These are phyloP conservation scores for Fragaria iinumae DNA, from an alignment of 306 rosid species.

Conservation along the genomic window DNA sequence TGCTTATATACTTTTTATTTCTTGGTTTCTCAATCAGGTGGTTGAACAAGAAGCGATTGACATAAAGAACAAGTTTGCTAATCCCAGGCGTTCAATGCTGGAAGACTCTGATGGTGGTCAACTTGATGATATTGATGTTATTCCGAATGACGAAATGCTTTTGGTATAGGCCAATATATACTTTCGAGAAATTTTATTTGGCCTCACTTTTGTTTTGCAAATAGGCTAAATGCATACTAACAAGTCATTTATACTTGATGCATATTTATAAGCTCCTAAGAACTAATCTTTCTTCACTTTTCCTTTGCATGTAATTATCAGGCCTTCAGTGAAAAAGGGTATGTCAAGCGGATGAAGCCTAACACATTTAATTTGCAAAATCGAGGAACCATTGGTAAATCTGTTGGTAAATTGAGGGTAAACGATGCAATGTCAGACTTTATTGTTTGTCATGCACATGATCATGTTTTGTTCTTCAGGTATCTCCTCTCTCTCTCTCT, in stretches of 20 bases:
- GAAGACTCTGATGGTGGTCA: conserved; percentile 86
- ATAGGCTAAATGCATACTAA: not conserved
- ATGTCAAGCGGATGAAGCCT: conserved; percentile 94
- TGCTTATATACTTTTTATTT: not conserved
- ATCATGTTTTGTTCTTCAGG: conserved; percentile 96
- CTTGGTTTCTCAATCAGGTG: conserved; percentile 36
- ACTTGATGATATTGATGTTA: conserved; percentile 93
- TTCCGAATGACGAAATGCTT: conserved; percentile 93
- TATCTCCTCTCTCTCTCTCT: conserved; percentile 12
- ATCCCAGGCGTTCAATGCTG: conserved; percentile 77
- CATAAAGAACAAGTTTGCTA: conserved; percentile 73
- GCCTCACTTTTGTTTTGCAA: not conserved
- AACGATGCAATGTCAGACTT: conserved; percentile 97
- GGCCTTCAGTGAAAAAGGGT: conserved; percentile 95
- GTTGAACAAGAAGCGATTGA: conserved; percentile 88
- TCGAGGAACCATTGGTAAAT: conserved; percentile 99
- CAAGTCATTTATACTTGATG: not conserved
- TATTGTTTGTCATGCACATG: conserved; percentile 88
- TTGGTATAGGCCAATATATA: conserved; percentile 52
- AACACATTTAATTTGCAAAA: conserved; percentile 79
- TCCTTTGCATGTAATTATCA: conserved; percentile 33
- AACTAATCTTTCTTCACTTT: conserved; percentile 3
- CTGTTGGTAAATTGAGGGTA: conserved; percentile 94
- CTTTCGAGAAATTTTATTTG: conserved; percentile 14
- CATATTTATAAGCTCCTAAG: not conserved